These are phyloP conservation scores for Cladosporium sp. DNA, from an alignment of 2,329 filamentous ascomycete genomes.

Conservation along the genomic window DNA sequence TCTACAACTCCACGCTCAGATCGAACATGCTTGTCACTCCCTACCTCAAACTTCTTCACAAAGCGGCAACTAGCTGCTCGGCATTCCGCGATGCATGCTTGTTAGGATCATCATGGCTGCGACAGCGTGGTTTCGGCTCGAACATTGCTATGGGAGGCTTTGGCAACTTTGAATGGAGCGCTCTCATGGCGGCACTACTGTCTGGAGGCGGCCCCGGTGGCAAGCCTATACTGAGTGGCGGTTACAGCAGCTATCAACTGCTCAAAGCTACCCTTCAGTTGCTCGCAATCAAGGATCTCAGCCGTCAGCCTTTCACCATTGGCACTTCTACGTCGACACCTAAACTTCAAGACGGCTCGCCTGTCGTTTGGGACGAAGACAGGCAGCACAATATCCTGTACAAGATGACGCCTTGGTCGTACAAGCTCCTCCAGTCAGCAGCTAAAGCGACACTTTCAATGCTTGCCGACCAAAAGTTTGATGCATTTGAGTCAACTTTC, in stretches of 20 bases:
- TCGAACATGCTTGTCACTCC: conserved; percentile 69
- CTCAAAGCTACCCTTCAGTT: conserved; percentile 96
- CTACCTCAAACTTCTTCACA: conserved; percentile 72
- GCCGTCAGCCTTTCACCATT: conserved; percentile 54
- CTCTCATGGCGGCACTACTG: conserved; percentile 74
- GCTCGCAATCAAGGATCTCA: conserved; percentile 68
- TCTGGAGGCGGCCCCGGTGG: conserved; percentile 72
- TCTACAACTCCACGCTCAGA: conserved; percentile 84
- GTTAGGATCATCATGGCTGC: conserved; percentile 82
- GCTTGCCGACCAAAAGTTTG: conserved; percentile 66
- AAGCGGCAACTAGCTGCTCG: conserved; percentile 63
- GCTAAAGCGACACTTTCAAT: conserved; percentile 70
- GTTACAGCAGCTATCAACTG: conserved; percentile 85
- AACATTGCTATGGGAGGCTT: conserved; percentile 75
- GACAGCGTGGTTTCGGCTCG: conserved; percentile 76
- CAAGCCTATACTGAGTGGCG: conserved; percentile 67
- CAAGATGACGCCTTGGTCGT: conserved; percentile 89
- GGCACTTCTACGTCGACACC: conserved; percentile 37
- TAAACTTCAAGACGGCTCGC: conserved; percentile 40
- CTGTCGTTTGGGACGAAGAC: conserved; percentile 73
- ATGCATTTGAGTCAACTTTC: conserved; percentile 84
- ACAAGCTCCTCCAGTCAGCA: conserved; percentile 66
- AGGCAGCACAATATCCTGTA: conserved; percentile 77
- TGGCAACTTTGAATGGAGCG: conserved; percentile 86
- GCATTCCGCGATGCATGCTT: conserved; percentile 80